These are phyloP conservation scores for Dothideomycetidae sp. DNA, from an alignment of 2,329 filamentous ascomycete genomes.

Conservation along the genomic window DNA sequence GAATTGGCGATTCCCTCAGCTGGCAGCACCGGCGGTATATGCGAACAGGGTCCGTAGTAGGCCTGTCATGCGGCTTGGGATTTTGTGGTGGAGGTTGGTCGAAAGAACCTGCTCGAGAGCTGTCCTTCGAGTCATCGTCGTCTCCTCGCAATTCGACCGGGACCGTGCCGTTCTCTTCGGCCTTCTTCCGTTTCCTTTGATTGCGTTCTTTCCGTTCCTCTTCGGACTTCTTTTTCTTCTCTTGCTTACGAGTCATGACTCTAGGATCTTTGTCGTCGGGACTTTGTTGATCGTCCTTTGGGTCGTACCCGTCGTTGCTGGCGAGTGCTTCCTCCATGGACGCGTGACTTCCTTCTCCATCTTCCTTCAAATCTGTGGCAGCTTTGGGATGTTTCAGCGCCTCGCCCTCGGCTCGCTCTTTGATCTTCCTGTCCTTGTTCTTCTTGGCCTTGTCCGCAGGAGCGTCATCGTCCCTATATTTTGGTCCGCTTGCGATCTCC, in stretches of 20 bases:
- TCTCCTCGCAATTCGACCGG: slow-evolving; percentile 71
- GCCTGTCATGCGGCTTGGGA: slow-evolving; percentile 47
- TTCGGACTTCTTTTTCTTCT: slow-evolving; percentile 92
- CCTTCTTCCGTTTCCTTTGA: slow-evolving; percentile 71
- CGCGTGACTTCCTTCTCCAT: slow-evolving; percentile 25
- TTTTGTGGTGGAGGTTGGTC: slow-evolving; percentile 15
- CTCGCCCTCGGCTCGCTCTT: slow-evolving; percentile 59
- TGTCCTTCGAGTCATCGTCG: slow-evolving; percentile 41
- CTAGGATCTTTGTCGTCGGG: slow-evolving; percentile 22
- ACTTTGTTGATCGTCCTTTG: slow-evolving; percentile 22
- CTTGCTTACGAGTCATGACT: slow-evolving; percentile 54
- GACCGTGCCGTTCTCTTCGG: slow-evolving; percentile 74
- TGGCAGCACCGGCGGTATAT: slow-evolving; percentile 95
- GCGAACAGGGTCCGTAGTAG: slow-evolving; percentile 78
- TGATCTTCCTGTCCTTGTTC: slow-evolving; percentile 45
- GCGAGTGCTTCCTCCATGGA: slow-evolving; percentile 25
- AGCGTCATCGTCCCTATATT: slow-evolving; percentile 46
- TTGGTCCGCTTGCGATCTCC: slow-evolving; percentile 80
- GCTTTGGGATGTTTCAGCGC: slow-evolving; percentile 54
- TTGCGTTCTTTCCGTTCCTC: slow-evolving; percentile 85
- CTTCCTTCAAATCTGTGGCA: slow-evolving; percentile 42
- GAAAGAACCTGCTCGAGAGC: slow-evolving; percentile 18
- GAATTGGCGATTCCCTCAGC: slow-evolving; percentile 75
- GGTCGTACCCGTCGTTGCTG: slow-evolving; percentile 27
- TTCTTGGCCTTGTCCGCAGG: slow-evolving; percentile 35